phyloP scores from a whole-genome alignment of 306 rosid genomes.

The Medicago lupulina region DNA sequence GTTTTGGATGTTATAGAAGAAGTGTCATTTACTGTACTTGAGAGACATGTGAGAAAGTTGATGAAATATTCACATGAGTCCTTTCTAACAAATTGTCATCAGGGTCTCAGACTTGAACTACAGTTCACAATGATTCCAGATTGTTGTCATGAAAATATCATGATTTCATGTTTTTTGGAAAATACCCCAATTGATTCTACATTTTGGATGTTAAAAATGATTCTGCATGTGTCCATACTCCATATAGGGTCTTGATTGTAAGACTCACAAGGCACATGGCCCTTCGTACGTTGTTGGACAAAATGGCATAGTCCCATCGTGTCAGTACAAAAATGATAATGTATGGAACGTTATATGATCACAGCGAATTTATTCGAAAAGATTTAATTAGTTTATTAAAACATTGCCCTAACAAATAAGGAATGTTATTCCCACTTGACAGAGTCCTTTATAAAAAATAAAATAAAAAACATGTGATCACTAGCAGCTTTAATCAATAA shows the following conservation, averaged over 20 bases:
- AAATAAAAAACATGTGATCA: neutral
- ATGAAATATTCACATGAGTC: neutral
- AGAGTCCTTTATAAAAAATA: neutral
- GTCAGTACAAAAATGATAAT: conserved; percentile 17
- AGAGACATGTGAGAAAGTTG: neutral
- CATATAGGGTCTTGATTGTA: neutral
- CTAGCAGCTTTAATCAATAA: conserved; percentile 20
- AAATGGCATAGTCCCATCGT: conserved; percentile 15
- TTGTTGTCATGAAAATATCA: neutral
- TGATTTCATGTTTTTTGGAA: neutral
- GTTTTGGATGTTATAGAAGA: neutral
- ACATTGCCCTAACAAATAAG: neutral
- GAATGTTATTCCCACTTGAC: neutral
- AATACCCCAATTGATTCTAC: neutral
- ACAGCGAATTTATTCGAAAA: neutral
- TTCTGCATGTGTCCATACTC: neutral
- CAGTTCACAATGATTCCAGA: neutral
- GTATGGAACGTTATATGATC: neutral
- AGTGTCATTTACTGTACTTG: neutral
- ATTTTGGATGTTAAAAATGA: no score
- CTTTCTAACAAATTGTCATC: neutral
- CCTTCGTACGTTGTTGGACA: neutral
- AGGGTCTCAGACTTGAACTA: neutral
- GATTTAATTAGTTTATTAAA: neutral
- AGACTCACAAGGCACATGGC: conserved; percentile 6